Conservation (phyloP, 768 basidiomycete genomes). For the Tricholoma terreum region DNA sequence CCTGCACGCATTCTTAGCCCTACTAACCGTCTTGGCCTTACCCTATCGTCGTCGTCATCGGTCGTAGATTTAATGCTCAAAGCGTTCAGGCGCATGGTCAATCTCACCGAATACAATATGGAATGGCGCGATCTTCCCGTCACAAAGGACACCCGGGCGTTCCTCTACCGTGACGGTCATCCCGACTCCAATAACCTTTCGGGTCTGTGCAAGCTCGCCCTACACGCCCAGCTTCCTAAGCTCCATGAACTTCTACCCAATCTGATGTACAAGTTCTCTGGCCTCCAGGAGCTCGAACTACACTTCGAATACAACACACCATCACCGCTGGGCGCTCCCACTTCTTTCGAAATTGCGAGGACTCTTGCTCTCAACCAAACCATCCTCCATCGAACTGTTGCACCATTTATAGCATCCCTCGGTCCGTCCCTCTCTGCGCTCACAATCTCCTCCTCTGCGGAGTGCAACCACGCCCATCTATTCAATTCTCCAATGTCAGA, state of each 20-base stretch:
- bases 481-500: too few species aligned
- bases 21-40: background rate
- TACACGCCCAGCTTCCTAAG: background rate
- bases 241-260: background rate
- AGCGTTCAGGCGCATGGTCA: constrained; percentile 32
- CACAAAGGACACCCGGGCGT: background rate
- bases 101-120: constrained; percentile 30
- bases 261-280: background rate
- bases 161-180: background rate
- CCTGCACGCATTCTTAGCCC: too few species aligned
- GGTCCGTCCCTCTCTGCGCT: too few species aligned
- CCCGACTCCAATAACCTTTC: background rate
- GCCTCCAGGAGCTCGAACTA: background rate
- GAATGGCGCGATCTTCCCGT: background rate
- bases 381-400: too few species aligned
- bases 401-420: too few species aligned
- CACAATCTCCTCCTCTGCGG: too few species aligned
- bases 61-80: constrained; percentile 29
- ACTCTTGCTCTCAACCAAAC: too few species aligned
- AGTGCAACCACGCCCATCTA: too few species aligned
- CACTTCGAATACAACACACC: background rate
- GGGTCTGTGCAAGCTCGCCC: background rate
- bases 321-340: too few species aligned
- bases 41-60: constrained; percentile 12
- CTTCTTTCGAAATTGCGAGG: too few species aligned